phyloP scores from a whole-genome alignment of 202 grass and related monocot genomes.

The Zizania palustris region DNA sequence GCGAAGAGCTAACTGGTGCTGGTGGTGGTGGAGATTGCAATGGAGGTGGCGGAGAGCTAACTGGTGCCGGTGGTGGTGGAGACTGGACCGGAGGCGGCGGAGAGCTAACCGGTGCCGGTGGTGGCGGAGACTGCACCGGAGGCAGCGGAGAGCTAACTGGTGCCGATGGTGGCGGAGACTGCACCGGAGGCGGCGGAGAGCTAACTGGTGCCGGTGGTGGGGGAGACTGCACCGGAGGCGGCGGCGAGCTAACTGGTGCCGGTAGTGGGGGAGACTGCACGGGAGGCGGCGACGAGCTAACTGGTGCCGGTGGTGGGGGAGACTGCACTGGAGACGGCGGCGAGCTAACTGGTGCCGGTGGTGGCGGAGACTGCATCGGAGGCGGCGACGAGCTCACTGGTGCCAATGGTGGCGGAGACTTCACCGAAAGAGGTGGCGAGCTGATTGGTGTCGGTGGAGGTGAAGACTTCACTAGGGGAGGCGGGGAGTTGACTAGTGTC shows the following conservation, averaged over 20 bases:
- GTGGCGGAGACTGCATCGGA: not conserved
- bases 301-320: not conserved
- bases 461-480: not conserved
- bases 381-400: too few species aligned
- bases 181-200: too few species aligned
- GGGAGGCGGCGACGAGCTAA: not conserved
- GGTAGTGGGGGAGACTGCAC: not conserved
- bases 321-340: slow-evolving; percentile 10
- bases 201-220: too few species aligned
- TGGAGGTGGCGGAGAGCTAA: not conserved
- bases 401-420: not conserved
- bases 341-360: not conserved
- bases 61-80: not conserved
- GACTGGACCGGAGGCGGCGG: slow-evolving; percentile 29
- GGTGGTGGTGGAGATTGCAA: not conserved
- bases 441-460: slow-evolving; percentile 3
- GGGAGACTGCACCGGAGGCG: too few species aligned
- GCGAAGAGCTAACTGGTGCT: not conserved
- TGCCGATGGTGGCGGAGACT: too few species aligned
- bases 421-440: not conserved
- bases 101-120: not conserved
- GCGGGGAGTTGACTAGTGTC: not conserved
- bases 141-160: too few species aligned
- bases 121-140: not conserved
- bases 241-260: too few species aligned